Conservation (phyloP, 139 green algal genomes). For the Chlamydomonas eustigma region DNA sequence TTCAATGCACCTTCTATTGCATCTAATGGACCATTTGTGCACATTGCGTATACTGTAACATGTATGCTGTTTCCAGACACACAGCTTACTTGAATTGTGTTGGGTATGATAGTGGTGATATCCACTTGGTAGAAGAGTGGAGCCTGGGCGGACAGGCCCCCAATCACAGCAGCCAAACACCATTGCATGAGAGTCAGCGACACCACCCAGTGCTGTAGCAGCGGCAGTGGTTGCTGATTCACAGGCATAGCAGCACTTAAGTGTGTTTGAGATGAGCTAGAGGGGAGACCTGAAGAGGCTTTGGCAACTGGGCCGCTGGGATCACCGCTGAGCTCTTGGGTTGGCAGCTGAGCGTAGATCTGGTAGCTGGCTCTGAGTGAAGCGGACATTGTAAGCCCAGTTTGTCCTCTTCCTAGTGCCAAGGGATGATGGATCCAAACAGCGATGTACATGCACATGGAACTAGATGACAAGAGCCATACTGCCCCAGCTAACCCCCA, state of each 20-base stretch:
- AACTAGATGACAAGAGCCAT: neutral
- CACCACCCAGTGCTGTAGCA: neutral
- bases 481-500: neutral
- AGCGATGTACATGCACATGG: neutral
- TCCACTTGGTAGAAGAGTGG: neutral
- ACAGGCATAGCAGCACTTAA: too few relatives aligned
- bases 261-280: neutral
- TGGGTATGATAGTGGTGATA: neutral
- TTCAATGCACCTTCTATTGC: too few relatives aligned
- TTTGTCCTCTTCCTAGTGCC: neutral
- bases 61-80: too few relatives aligned
- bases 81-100: neutral
- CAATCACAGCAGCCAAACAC: neutral
- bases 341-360: neutral
- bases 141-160: conserved; percentile 4
- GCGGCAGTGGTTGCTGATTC: neutral
- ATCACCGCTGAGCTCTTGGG: neutral
- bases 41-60: too few relatives aligned
- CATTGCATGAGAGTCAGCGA: neutral
- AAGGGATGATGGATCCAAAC: neutral
- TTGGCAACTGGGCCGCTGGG: neutral
- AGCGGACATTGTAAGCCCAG: too few relatives aligned
- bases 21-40: too few relatives aligned
- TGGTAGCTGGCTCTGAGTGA: neutral
- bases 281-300: neutral